Evolutionary conservation across 1,139 yeast genomes (phyloP).

Genomic region (Sugiyamaella castrensis): DNA sequence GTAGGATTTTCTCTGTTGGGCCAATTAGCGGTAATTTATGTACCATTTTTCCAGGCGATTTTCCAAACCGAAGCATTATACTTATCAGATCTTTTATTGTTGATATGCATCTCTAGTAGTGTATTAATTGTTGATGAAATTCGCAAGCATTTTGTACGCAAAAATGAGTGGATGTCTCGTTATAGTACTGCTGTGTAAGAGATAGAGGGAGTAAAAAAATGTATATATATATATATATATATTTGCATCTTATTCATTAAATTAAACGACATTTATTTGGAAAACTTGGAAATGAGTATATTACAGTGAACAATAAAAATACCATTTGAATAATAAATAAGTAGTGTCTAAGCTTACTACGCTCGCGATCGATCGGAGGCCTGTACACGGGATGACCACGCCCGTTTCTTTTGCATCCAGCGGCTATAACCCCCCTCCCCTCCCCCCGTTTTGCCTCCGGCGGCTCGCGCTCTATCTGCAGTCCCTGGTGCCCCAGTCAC

Average conservation of each 20-base stretch:
- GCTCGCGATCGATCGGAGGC: too few species aligned
- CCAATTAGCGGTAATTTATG: constrained; percentile 89
- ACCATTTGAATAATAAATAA: background rate
- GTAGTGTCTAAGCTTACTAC: background rate
- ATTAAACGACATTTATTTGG: too few species aligned
- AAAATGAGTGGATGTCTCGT: constrained; percentile 26
- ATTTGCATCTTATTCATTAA: background rate
- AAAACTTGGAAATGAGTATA: too few species aligned
- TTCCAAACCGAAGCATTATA: constrained; percentile 91
- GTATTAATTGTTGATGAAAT: constrained; percentile 85
- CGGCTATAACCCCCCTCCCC: too few species aligned
- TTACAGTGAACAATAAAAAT: background rate
- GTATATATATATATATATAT: background rate
- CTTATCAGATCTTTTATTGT: constrained; percentile 61
- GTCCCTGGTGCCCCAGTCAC: too few species aligned
- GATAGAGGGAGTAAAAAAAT: background rate
- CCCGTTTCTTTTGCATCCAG: too few species aligned
- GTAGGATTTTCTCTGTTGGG: constrained; percentile 87
- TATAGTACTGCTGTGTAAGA: constrained; percentile 22
- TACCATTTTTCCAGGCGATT: constrained; percentile 85
- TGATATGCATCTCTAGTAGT: constrained; percentile 64
- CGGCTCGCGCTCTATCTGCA: too few species aligned
- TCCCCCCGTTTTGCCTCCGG: too few species aligned
- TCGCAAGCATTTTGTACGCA: constrained; percentile 50
- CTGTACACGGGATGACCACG: too few species aligned